A percentile compares a stretch with the other conserved stretches of the same genome.
These are phyloP conservation scores for Cryphonectria parasitica DNA, from an alignment of 2,329 filamentous ascomycete genomes.

Conservation along the genomic window DNA sequence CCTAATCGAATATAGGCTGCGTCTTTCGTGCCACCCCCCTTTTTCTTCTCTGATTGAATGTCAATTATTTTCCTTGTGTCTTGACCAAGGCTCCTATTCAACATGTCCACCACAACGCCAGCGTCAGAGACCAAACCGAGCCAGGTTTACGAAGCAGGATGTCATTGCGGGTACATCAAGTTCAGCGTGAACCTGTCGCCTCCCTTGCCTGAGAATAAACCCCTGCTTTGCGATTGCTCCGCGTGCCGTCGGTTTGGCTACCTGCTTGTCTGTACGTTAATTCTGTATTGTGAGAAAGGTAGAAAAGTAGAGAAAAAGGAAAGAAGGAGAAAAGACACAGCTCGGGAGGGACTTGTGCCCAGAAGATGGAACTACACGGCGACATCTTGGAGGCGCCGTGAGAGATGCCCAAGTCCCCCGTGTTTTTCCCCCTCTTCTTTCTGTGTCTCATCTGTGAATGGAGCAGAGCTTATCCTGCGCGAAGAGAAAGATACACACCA, in stretches of 20 bases:
- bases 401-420: background rate
- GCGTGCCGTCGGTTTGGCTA: conserved; percentile 56
- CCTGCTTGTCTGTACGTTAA: conserved; percentile 50
- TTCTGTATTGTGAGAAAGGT: background rate
- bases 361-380: background rate
- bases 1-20: background rate
- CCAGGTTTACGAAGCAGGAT: conserved; percentile 52
- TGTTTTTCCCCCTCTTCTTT: too few species aligned
- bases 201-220: conserved; percentile 48
- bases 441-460: background rate
- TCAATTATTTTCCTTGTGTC: conserved; percentile 24
- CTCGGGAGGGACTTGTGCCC: background rate
- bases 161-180: conserved; percentile 57
- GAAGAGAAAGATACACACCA: background rate
- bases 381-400: background rate
- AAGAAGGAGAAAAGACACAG: background rate
- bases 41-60: too few species aligned
- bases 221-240: conserved; percentile 58
- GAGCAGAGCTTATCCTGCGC: background rate
- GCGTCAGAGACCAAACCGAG: conserved; percentile 31
- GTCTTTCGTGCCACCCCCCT: background rate
- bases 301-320: too few species aligned
- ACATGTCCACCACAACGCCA: conserved; percentile 20
- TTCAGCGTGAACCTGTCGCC: conserved; percentile 54
- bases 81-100: conserved; percentile 10